phyloP scores from a whole-genome alignment of 2,329 filamentous ascomycete genomes.

The Botryotinia narcissicola region DNA sequence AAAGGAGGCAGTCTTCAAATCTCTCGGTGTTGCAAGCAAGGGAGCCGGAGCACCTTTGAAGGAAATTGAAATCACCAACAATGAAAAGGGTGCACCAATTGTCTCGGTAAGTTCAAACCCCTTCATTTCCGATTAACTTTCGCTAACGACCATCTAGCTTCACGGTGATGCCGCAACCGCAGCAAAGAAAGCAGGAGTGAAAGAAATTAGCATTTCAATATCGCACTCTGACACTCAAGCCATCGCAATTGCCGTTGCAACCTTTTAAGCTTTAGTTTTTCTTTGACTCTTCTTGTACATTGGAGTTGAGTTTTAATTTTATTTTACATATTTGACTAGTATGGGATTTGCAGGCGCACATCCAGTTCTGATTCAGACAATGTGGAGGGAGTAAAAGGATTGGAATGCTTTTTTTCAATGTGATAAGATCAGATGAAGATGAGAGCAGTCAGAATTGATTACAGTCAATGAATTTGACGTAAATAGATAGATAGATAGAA shows the following conservation, averaged over 20 bases:
- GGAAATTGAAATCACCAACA: conserved; percentile 88
- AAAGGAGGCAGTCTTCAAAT: conserved; percentile 99
- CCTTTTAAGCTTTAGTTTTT: conserved; percentile 52
- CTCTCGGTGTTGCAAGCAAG: conserved; percentile 79
- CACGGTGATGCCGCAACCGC: conserved; percentile 80
- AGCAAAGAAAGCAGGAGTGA: conserved; percentile 83
- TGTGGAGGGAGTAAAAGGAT: conserved; percentile 17
- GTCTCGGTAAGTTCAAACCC: conserved; percentile 67
- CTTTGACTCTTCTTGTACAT: conserved; percentile 20
- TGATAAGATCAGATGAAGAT: conserved; percentile 13
- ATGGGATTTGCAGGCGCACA: conserved; percentile 19
- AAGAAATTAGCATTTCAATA: conserved; percentile 87
- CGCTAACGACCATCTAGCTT: conserved; percentile 54
- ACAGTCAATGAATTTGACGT: conserved; percentile 16
- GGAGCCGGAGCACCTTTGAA: conserved; percentile 86
- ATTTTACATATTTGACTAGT: conserved; percentile 11
- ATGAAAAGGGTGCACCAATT: conserved; percentile 76
- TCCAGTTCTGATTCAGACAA: conserved; percentile 5
- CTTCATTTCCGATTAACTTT: background rate
- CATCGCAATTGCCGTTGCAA: conserved; percentile 87
- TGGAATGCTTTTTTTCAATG: conserved; percentile 15
- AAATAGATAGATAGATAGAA: conserved; percentile 11
- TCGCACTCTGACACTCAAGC: conserved; percentile 94
- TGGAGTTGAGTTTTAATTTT: conserved; percentile 10
- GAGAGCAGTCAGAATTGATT: conserved; percentile 3